Evolutionary conservation across 768 basidiomycete species (phyloP), one percentile per base, ranked within the genome.

Genomic region (Cystoderma amianthinum): DNA sequence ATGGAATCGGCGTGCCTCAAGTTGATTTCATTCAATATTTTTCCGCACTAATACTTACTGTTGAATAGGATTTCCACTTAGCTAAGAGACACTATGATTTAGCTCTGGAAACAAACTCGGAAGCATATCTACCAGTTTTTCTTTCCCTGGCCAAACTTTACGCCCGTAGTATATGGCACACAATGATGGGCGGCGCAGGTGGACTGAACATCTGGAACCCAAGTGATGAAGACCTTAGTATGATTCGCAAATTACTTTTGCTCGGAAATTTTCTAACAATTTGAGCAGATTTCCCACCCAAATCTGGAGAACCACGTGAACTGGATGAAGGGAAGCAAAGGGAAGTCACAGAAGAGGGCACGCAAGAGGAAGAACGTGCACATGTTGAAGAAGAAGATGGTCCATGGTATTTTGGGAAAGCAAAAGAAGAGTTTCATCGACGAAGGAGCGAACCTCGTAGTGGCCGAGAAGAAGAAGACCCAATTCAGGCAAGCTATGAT

Each of bases 71-170:
- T 60, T 98, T 90, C 68, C 86, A 96, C 59, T 77, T 98, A 15
- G 96, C 96, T 0, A 99, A 98, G 61, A 74, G 96, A 16, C 86
- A 94, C 57, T 98, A 97, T 58, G 96, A 98, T 58, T 61, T 83
- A 41, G 90, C 93, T 3, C 60, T 88, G 32, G 90, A 94, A 48
- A 89, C 87, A 3, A 94, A 94, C 52, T 56, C 67, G 32, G 93
- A 97, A 54, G 94, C 93, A 0, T 92, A 89, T 55, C 65, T 97
- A 17, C 93, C 95, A 0, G 87, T 96, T 35, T 60, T 78, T 19
- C 63, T 98, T 15, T 93, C 91, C 2, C 67, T 98, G 28, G 63
- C 78, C 38, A 90, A 88, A 56, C 63, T 99, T 20, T 87, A 97
- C 56, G 57, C 78, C 6, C 80, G 83, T 13, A 94, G 90, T 53